Conservation (phyloP, 2,329 filamentous ascomycete genomes). For the Fusarium miscanthi region DNA sequence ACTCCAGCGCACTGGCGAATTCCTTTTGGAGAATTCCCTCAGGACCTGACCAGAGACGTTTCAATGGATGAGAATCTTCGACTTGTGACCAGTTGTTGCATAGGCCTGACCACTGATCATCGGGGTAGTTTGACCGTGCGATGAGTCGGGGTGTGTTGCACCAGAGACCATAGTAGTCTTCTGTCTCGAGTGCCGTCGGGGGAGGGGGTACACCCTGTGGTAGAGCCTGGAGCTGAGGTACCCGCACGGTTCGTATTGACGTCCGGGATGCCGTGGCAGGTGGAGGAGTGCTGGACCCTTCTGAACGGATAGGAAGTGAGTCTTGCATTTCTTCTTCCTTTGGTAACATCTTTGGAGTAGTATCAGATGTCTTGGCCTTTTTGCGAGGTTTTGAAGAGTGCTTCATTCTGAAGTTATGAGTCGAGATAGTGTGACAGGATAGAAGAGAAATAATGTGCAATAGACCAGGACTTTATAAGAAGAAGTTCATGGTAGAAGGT, state of each 20-base stretch:
- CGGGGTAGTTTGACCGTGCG: not conserved
- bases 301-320: accelerated
- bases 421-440: not conserved
- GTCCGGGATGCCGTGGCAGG: accelerated
- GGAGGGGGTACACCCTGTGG: not conserved
- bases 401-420: accelerated
- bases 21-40: not conserved
- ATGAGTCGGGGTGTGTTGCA: not conserved
- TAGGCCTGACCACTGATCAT: not conserved
- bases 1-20: not conserved
- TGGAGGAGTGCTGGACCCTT: not conserved
- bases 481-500: accelerated
- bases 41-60: not conserved
- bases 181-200: not conserved
- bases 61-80: not conserved
- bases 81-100: not conserved
- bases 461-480: not conserved
- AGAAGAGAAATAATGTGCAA: not conserved
- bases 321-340: not conserved
- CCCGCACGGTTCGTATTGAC: not conserved
- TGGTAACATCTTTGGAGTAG: not conserved
- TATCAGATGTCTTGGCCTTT: accelerated
- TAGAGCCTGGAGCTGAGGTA: not conserved
- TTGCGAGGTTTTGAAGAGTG: accelerated
- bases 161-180: not conserved